These are phyloP conservation scores for Fulvia fulva DNA, from an alignment of 2,329 filamentous ascomycete species.

Conservation along the genomic window DNA sequence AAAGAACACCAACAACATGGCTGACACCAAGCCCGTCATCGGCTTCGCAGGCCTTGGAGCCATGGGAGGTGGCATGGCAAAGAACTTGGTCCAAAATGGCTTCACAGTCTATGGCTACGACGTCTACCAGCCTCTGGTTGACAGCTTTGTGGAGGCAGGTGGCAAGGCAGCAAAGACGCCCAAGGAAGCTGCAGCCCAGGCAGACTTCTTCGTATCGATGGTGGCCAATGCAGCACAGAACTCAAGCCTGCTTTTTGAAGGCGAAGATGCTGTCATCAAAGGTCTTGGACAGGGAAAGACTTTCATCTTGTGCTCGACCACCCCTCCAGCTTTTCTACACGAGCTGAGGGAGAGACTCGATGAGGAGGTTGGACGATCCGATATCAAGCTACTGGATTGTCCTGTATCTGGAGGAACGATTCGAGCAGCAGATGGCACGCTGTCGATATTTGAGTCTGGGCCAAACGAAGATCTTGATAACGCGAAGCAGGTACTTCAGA, in stretches of 20 bases:
- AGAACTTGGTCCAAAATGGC: constrained; percentile 63
- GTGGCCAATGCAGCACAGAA: constrained; percentile 70
- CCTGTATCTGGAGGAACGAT: constrained; percentile 69
- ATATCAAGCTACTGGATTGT: constrained; percentile 65
- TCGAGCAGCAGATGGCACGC: constrained; percentile 65
- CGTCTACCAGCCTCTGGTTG: constrained; percentile 63
- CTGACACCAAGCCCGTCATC: constrained; percentile 23
- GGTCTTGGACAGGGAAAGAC: constrained; percentile 56
- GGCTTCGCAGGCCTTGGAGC: constrained; percentile 70
- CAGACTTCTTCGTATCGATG: constrained; percentile 66
- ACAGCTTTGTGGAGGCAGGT: constrained; percentile 61
- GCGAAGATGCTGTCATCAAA: constrained; percentile 49
- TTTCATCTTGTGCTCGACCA: constrained; percentile 67
- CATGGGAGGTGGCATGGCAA: constrained; percentile 81
- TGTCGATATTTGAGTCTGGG: constrained; percentile 69
- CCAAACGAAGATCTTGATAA: constrained; percentile 53
- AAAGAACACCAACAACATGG: constrained; percentile 14
- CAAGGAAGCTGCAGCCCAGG: constrained; percentile 57
- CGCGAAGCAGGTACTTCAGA: constrained; percentile 56
- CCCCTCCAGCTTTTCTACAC: constrained; percentile 62
- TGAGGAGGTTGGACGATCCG: constrained; percentile 50
- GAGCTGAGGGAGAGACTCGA: constrained; percentile 56
- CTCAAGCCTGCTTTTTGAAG: constrained; percentile 61
- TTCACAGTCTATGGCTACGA: constrained; percentile 69
- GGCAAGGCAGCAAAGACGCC: constrained; percentile 58